phyloP scores from a whole-genome alignment of 495 filamentous ascomycete genomes.

The Daldinia concentrica region DNA sequence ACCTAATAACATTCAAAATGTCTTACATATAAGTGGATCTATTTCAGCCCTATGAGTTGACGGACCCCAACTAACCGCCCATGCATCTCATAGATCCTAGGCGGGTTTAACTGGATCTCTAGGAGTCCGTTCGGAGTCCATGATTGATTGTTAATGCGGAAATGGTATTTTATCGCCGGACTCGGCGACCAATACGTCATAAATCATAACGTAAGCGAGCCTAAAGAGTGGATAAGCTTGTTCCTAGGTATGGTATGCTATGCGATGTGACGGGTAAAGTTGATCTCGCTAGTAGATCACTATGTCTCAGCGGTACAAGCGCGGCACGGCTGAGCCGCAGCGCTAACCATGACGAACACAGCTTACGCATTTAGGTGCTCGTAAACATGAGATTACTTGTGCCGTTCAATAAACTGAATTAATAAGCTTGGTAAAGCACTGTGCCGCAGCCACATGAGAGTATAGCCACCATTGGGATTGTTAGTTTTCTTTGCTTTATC shows the following conservation, averaged over 20 bases:
- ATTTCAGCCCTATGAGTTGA: constrained; percentile 30
- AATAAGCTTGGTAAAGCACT: background rate
- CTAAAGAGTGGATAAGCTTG: background rate
- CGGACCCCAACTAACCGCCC: constrained; percentile 4
- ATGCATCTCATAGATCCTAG: constrained; percentile 12
- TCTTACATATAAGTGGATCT: background rate
- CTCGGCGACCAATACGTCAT: background rate
- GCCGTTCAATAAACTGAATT: background rate
- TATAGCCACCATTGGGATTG: constrained; percentile 18
- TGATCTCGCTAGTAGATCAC: background rate
- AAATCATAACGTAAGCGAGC: constrained; percentile 7
- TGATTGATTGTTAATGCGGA: background rate
- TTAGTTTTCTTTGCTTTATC: background rate
- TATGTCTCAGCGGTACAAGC: background rate
- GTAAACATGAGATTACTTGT: constrained; percentile 5
- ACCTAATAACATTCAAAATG: no score
- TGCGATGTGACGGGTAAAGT: background rate
- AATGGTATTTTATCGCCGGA: background rate
- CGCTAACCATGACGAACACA: constrained; percentile 18
- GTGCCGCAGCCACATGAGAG: constrained; percentile 13
- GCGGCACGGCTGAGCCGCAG: constrained; percentile 5
- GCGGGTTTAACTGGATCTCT: background rate
- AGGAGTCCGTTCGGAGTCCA: background rate
- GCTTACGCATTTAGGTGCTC: constrained; percentile 8
- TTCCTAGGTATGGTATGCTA: no score